Conservation (phyloP, 257 asterid species). For the Nicotiana otophora region DNA sequence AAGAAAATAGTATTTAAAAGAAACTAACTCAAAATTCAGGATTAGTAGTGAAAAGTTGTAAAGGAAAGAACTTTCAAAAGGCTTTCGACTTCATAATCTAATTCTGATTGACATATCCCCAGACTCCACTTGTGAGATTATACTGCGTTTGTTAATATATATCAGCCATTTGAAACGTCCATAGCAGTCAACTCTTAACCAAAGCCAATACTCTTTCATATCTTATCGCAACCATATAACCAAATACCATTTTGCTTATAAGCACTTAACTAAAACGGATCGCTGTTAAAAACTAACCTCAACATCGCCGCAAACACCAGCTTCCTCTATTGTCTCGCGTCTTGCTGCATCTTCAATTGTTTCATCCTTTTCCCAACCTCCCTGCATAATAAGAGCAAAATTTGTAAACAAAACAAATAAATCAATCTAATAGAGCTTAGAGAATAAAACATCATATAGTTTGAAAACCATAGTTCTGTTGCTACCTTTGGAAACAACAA, state of each 20-base stretch:
- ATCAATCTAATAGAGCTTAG: not conserved
- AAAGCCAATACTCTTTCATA: not conserved
- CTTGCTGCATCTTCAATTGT: slow-evolving; percentile 61
- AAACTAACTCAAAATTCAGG: not conserved
- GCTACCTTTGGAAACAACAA: slow-evolving; percentile 82
- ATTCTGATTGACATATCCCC: not conserved
- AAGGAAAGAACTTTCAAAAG: not conserved
- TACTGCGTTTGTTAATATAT: too few relatives aligned
- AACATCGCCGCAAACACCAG: slow-evolving; percentile 77
- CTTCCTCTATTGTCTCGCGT: slow-evolving; percentile 91
- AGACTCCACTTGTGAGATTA: too few relatives aligned
- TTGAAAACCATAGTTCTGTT: not conserved
- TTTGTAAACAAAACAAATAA: not conserved
- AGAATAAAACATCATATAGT: not conserved
- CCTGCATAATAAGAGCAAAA: slow-evolving; percentile 31
- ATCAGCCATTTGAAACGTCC: not conserved
- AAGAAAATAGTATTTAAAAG: not conserved
- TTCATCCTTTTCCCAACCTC: slow-evolving; percentile 94
- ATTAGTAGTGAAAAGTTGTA: not conserved
- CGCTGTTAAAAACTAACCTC: slow-evolving; percentile 40
- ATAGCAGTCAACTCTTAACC: not conserved
- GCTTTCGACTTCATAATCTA: not conserved
- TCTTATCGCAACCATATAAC: not conserved
- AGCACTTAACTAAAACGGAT: not conserved
- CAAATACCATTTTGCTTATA: not conserved